A percentile compares a stretch with the other conserved stretches of the same genome.
phyloP scores from a whole-genome alignment of 495 filamentous ascomycete genomes.

The Hypoxylon fragiforme region DNA sequence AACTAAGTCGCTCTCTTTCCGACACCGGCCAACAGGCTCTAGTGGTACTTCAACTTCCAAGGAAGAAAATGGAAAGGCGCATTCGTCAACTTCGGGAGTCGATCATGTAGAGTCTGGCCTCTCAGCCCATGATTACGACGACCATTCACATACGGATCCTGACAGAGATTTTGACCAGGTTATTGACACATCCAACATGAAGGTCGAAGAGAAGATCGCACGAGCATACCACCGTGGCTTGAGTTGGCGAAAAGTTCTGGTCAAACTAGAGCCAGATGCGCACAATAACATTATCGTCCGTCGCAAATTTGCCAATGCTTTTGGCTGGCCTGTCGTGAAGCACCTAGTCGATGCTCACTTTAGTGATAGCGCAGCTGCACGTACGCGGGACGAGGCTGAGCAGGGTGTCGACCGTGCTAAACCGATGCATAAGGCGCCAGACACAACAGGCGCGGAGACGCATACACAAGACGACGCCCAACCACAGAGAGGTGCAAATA shows the following conservation, averaged over 20 bases:
- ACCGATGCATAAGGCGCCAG: conserved; percentile 36
- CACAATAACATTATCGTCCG: conserved; percentile 98
- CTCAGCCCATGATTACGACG: conserved; percentile 47
- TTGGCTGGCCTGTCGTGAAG: conserved; percentile 95
- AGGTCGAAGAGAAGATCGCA: conserved; percentile 96
- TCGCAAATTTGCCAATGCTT: conserved; percentile 94
- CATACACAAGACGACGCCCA: conserved; percentile 26
- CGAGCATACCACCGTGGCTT: conserved; percentile 88
- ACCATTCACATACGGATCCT: conserved; percentile 40
- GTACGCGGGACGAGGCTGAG: conserved; percentile 60
- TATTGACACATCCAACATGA: conserved; percentile 65
- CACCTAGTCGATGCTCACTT: conserved; percentile 95
- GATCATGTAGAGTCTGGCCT: conserved; percentile 34
- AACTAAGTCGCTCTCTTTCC: conserved; percentile 39
- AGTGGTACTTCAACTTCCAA: conserved; percentile 20
- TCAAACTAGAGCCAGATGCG: conserved; percentile 92
- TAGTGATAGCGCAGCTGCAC: conserved; percentile 63
- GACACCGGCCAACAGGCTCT: conserved; percentile 28
- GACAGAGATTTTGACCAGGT: conserved; percentile 47
- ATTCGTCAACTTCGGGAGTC: conserved; percentile 14
- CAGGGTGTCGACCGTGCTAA: conserved; percentile 47
- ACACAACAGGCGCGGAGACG: conserved; percentile 46
- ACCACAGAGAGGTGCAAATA: not conserved
- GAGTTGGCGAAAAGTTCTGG: conserved; percentile 94
- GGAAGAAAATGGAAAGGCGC: conserved; percentile 16